phyloP scores from a whole-genome alignment of 345 rosid genomes.

The Syzygium aromaticum region DNA sequence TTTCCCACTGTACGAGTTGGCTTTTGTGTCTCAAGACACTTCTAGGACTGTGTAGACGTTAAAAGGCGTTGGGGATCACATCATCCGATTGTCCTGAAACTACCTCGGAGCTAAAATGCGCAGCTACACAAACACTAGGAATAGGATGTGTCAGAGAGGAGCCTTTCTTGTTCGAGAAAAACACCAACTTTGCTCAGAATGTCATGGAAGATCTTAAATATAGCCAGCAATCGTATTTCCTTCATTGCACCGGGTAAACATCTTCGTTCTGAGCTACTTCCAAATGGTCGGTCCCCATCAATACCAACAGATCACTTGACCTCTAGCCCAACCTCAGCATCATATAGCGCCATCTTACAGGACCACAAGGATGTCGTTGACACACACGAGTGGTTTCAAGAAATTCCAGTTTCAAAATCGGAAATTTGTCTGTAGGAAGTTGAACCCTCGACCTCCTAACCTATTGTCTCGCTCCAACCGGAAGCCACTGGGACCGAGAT shows the following conservation, averaged over 20 bases:
- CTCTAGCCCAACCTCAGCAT: not conserved
- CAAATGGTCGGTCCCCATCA: not conserved
- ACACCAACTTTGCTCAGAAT: not conserved
- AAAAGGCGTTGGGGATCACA: not conserved
- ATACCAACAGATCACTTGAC: not conserved
- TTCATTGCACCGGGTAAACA: not conserved
- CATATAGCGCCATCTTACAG: not conserved
- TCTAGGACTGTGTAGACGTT: not conserved
- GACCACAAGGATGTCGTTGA: not conserved
- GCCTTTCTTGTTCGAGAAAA: not conserved
- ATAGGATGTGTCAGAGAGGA: not conserved
- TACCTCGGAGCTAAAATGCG: not conserved
- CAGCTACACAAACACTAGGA: not conserved
- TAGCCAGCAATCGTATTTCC: not conserved
- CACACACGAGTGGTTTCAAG: not conserved
- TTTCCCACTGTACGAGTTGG: not conserved
- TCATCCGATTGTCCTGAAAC: not conserved
- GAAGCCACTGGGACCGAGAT: not conserved
- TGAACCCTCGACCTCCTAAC: not conserved
- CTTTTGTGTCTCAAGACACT: not conserved
- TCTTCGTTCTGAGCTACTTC: not conserved
- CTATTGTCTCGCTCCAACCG: not conserved
- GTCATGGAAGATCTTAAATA: not conserved
- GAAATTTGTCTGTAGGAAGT: not conserved
- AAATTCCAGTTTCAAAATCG: not conserved